phyloP scores from a whole-genome alignment of 768 basidiomycete species.

The Asterophora lycoperdoides region DNA sequence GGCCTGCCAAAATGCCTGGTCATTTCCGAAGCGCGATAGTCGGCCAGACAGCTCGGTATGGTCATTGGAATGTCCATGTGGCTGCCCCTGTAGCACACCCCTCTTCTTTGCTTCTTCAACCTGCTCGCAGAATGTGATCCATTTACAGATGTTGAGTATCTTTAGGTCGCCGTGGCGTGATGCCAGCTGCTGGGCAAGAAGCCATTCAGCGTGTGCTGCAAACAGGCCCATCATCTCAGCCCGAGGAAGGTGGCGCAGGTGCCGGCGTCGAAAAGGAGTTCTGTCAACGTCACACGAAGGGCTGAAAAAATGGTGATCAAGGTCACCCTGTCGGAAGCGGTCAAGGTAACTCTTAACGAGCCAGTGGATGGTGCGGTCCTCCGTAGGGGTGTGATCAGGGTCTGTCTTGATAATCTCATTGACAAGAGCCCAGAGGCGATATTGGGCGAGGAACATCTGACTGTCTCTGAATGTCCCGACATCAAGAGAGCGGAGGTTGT shows the following conservation, averaged over 20 bases:
- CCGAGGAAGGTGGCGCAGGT: conserved; percentile 43
- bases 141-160: conserved; percentile 40
- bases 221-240: conserved; percentile 50
- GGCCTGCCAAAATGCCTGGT: conserved; percentile 25
- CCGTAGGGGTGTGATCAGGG: conserved; percentile 24
- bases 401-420: conserved; percentile 38
- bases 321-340: conserved; percentile 22
- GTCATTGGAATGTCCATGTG: conserved; percentile 21
- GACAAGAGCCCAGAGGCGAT: conserved; percentile 45
- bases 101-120: conserved; percentile 26
- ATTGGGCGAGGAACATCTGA: conserved; percentile 48
- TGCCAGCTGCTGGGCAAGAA: conserved; percentile 46
- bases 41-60: neutral
- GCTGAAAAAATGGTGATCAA: conserved; percentile 30
- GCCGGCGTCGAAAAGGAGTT: conserved; percentile 29
- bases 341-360: conserved; percentile 40
- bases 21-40: conserved; percentile 32
- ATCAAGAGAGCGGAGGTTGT: conserved; percentile 44
- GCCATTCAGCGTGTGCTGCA: conserved; percentile 56
- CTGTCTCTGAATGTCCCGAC: conserved; percentile 38
- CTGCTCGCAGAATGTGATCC: conserved; percentile 42
- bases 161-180: conserved; percentile 18
- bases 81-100: conserved; percentile 29
- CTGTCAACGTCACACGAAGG: conserved; percentile 28
- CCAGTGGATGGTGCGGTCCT: conserved; percentile 46